phyloP scores from a whole-genome alignment of 2,329 filamentous ascomycete species.

The Fusarium mundagurra region DNA sequence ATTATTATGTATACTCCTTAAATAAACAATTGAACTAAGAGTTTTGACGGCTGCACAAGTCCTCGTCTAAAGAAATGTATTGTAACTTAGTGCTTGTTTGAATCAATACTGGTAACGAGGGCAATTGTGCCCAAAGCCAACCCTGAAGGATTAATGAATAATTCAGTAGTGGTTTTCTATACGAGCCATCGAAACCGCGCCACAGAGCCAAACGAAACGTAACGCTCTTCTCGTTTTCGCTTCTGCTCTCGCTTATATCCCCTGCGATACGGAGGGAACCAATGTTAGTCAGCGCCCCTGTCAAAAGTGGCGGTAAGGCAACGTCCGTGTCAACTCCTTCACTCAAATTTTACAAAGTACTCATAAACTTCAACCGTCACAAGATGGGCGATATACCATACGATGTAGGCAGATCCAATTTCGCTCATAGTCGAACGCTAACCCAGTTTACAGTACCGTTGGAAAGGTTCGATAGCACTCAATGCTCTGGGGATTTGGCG shows the following conservation, averaged over 20 bases:
- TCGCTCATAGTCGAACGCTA: neutral
- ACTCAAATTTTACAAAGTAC: neutral
- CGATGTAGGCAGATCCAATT: neutral
- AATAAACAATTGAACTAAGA: too few relatives aligned
- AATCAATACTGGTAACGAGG: too few relatives aligned
- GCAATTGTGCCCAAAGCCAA: too few relatives aligned
- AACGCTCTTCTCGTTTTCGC: neutral
- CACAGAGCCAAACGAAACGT: too few relatives aligned
- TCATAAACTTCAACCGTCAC: rapidly evolving
- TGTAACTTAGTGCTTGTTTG: too few relatives aligned
- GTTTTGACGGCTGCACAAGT: too few relatives aligned
- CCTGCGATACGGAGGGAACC: neutral
- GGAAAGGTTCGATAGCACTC: neutral
- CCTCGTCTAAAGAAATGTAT: too few relatives aligned
- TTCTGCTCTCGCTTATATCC: neutral
- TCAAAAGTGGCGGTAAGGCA: neutral
- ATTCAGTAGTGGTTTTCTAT: too few relatives aligned
- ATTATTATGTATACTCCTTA: too few relatives aligned
- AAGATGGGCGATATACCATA: neutral
- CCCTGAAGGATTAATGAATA: neutral
- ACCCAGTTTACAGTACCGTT: neutral
- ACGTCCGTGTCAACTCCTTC: too few relatives aligned
- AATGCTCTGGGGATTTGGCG: too few relatives aligned
- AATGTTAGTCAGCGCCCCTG: neutral
- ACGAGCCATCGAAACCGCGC: too few relatives aligned